A percentile compares a stretch with the other conserved stretches of the same genome.
Conservation (phyloP, 1,284 basidiomycete species). For the Apiotrichum siamense region DNA sequence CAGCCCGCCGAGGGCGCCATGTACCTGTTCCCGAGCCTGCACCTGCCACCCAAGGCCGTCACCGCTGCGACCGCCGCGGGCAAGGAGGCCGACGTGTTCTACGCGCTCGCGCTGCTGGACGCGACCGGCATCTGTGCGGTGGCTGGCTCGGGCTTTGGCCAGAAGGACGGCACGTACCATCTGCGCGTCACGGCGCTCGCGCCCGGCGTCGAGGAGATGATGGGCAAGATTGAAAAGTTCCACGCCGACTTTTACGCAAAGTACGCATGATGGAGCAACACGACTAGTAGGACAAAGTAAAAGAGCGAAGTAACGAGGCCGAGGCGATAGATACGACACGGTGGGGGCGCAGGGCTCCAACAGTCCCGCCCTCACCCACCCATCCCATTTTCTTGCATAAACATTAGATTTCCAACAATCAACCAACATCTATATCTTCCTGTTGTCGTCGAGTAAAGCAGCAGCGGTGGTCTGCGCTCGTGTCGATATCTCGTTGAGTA, state of each 20-base stretch:
- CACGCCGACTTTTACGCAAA: slow-evolving; percentile 64
- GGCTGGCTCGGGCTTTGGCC: slow-evolving; percentile 81
- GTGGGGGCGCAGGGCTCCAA: background rate
- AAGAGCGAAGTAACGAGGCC: background rate
- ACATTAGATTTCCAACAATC: background rate
- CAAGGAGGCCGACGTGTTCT: slow-evolving; percentile 75
- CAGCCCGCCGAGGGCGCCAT: slow-evolving; percentile 73
- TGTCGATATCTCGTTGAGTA: too few relatives aligned
- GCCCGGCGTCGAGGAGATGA: slow-evolving; percentile 73
- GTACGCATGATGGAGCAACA: slow-evolving; percentile 48
- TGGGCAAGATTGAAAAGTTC: slow-evolving; percentile 70
- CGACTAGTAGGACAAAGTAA: background rate
- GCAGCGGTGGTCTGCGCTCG: too few relatives aligned
- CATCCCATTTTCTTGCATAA: background rate
- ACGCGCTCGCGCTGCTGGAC: slow-evolving; percentile 67
- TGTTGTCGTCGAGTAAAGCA: too few relatives aligned
- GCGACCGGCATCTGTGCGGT: slow-evolving; percentile 84
- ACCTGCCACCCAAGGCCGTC: slow-evolving; percentile 61
- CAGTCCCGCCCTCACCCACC: background rate
- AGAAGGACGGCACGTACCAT: slow-evolving; percentile 74
- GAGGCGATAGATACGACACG: background rate
- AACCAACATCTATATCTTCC: too few relatives aligned
- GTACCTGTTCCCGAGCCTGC: slow-evolving; percentile 70
- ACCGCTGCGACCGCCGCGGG: slow-evolving; percentile 61
- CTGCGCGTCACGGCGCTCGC: slow-evolving; percentile 77